Conservation (phyloP, 495 filamentous ascomycete genomes). For the Penicillium pulvis region DNA sequence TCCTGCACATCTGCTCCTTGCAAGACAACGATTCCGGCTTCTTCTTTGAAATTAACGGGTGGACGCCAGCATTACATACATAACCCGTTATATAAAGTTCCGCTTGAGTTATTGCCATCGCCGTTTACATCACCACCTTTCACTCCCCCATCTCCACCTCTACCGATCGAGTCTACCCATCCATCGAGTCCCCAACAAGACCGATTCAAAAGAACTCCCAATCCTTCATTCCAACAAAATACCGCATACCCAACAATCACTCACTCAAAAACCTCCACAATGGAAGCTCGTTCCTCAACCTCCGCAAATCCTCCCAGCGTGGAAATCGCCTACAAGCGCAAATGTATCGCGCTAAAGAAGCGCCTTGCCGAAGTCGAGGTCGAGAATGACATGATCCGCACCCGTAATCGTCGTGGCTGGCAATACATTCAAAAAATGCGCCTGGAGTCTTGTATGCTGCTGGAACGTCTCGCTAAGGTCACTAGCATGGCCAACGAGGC, state of each 20-base stretch:
- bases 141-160: not conserved
- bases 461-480: conserved; percentile 82
- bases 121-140: not conserved
- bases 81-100: not conserved
- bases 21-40: not conserved
- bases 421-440: conserved; percentile 88
- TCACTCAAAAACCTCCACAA: conserved; percentile 18
- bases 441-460: conserved; percentile 84
- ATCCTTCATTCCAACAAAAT: not conserved
- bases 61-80: not conserved
- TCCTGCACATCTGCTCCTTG: conserved; percentile 8
- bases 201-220: not conserved
- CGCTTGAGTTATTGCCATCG: not conserved
- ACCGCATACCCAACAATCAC: not conserved
- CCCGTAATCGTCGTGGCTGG: conserved; percentile 77
- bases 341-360: conserved; percentile 93
- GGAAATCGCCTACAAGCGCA: conserved; percentile 92
- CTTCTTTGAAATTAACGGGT: not conserved
- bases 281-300: conserved; percentile 32
- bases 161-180: conserved; percentile 1
- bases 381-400: conserved; percentile 76
- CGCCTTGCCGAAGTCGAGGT: conserved; percentile 89
- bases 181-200: not conserved
- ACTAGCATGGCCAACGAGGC: conserved; percentile 69
- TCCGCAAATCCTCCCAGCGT: conserved; percentile 75